Percentiles rank a stretch among this genome's conserved stretches.
Conservation (phyloP, 1,139 yeast genomes). For the Pichiaceae sp. region DNA sequence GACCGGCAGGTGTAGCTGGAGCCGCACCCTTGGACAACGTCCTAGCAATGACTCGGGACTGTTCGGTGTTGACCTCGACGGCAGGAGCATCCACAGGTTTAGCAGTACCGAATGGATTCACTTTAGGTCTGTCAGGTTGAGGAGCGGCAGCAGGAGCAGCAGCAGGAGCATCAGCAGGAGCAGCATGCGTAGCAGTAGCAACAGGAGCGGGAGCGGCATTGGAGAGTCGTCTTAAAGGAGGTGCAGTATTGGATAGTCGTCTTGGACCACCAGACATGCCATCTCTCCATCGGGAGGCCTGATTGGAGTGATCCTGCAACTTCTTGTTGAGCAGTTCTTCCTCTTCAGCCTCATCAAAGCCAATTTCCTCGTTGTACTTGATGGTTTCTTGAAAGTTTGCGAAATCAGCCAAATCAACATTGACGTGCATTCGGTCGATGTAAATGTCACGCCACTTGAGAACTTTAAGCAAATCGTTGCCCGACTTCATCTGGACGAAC, state of each 20-base stretch:
- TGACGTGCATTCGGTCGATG: constrained; percentile 18
- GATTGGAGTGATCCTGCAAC: constrained; percentile 1
- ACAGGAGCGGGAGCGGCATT: background rate
- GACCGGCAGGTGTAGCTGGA: background rate
- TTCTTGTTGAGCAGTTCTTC: constrained; percentile 12
- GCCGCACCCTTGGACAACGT: background rate
- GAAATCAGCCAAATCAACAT: constrained; percentile 17
- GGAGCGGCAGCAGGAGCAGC: background rate
- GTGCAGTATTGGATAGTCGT: background rate
- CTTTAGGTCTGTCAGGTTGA: constrained; percentile 26
- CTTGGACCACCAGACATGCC: background rate
- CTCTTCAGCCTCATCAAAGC: constrained; percentile 20
- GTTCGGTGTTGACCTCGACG: constrained; percentile 7
- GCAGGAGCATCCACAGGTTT: constrained; percentile 19
- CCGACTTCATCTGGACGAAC: constrained; percentile 17
- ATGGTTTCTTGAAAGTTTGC: constrained; percentile 17
- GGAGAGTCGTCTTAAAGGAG: background rate
- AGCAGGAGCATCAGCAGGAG: constrained; percentile 3
- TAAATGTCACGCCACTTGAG: constrained; percentile 23
- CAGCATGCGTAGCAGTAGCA: background rate
- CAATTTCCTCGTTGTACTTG: constrained; percentile 16
- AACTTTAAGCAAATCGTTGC: constrained; percentile 21
- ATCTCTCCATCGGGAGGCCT: constrained; percentile 1
- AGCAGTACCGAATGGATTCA: constrained; percentile 26
- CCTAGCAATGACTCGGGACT: constrained; percentile 6